Conservation (phyloP, 805 yeast genomes). For the Starmerella bacillaris region DNA sequence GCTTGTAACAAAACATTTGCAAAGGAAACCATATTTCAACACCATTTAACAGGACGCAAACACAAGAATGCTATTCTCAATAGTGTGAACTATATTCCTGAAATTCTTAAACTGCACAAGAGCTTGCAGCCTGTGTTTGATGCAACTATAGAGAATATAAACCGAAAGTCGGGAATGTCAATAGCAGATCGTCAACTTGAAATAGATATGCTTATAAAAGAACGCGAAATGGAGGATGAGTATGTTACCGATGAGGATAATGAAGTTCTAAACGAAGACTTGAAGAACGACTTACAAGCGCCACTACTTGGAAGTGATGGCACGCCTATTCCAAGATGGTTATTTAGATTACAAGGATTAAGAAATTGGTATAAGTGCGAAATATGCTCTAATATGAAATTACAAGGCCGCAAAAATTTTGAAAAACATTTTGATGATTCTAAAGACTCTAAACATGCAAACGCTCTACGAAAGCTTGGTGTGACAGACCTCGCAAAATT, state of each 20-base stretch:
- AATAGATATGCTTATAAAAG: conserved; percentile 27
- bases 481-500: conserved; percentile 38
- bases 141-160: conserved; percentile 41
- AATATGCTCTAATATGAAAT: conserved; percentile 47
- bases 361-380: conserved; percentile 61
- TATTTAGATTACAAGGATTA: conserved; percentile 75
- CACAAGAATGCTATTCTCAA: conserved; percentile 36
- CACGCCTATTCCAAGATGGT: conserved; percentile 81
- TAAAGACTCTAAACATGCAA: conserved; percentile 40
- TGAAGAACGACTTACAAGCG: conserved; percentile 30
- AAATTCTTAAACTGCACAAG: conserved; percentile 2
- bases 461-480: conserved; percentile 62
- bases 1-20: conserved; percentile 49
- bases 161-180: conserved; percentile 50
- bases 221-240: conserved; percentile 16
- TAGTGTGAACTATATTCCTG: conserved; percentile 2
- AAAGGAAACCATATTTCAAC: conserved; percentile 43
- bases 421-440: conserved; percentile 50
- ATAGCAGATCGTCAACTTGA: conserved; percentile 49
- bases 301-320: conserved; percentile 80
- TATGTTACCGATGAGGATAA: conserved; percentile 15
- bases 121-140: conserved; percentile 24
- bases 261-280: conserved; percentile 19
- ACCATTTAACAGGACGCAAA: conserved; percentile 57
- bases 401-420: conserved; percentile 55